phyloP scores from a whole-genome alignment of 202 grass and related monocot genomes.

The Schoenoplectus tabernaemontani region DNA sequence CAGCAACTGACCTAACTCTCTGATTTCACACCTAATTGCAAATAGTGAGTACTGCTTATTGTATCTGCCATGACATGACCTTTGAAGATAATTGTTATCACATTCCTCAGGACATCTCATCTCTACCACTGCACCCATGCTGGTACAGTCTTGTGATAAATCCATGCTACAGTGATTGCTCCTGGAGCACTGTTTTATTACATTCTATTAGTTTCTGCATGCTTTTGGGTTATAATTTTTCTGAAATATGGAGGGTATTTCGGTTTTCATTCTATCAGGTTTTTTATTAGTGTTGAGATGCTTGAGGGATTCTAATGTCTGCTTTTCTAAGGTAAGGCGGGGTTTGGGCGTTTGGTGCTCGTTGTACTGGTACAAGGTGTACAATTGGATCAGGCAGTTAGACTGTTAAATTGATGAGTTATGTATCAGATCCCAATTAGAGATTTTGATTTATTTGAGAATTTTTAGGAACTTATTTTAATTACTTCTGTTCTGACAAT shows the following conservation, averaged over 20 bases:
- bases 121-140: background rate
- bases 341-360: background rate
- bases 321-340: background rate
- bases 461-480: background rate
- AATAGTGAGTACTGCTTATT: background rate
- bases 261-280: background rate
- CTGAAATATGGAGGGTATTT: background rate
- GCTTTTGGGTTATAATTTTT: background rate
- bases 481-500: background rate
- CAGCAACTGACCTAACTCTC: constrained; percentile 28
- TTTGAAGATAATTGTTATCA: background rate
- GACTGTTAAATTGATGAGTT: background rate
- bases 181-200: background rate
- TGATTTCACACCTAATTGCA: constrained; percentile 14
- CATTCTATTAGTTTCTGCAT: background rate
- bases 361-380: background rate
- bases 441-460: background rate
- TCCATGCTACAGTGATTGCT: background rate
- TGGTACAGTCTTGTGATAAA: background rate
- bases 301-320: background rate
- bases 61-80: background rate
- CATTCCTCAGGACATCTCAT: background rate
- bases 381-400: background rate
- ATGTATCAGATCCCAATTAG: background rate
- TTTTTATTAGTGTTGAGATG: too few relatives aligned